Evolutionary conservation across 2,329 filamentous ascomycete species (phyloP).

Genomic region (Diaporthe ampelina): DNA sequence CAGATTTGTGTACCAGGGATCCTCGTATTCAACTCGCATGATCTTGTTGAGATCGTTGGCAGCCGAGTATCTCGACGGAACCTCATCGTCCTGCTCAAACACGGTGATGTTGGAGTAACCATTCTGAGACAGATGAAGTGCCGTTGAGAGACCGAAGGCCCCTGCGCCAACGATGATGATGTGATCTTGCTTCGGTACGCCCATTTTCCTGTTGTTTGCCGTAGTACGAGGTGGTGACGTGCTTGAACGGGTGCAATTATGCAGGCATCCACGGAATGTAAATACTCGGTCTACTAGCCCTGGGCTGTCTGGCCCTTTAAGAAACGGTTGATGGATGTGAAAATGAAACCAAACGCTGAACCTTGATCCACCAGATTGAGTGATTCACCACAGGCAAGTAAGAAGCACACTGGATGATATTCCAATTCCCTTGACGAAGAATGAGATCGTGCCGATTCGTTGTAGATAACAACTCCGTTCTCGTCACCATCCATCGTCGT

Average conservation of each 20-base stretch:
- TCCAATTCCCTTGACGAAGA: too few species aligned
- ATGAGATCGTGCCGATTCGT: constrained; percentile 15
- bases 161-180: constrained; percentile 61
- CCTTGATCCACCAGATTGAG: not conserved
- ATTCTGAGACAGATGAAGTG: constrained; percentile 58
- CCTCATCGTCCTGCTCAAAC: constrained; percentile 55
- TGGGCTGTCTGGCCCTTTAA: not conserved
- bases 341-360: not conserved
- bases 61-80: constrained; percentile 65
- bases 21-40: constrained; percentile 70
- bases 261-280: not conserved
- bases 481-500: not conserved
- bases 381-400: not conserved
- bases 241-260: not conserved
- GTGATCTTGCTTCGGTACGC: not conserved
- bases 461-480: constrained; percentile 1
- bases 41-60: constrained; percentile 75
- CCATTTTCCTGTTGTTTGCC: not conserved
- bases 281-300: not conserved
- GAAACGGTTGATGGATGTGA: not conserved
- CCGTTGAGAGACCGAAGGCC: constrained; percentile 65
- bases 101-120: constrained; percentile 63
- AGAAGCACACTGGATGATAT: not conserved
- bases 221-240: not conserved
- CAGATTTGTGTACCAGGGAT: constrained; percentile 68